Evolutionary conservation across 2,329 filamentous ascomycete species (phyloP), one percentile per base, ranked within the genome.

Genomic region (Ustulina deusta): DNA sequence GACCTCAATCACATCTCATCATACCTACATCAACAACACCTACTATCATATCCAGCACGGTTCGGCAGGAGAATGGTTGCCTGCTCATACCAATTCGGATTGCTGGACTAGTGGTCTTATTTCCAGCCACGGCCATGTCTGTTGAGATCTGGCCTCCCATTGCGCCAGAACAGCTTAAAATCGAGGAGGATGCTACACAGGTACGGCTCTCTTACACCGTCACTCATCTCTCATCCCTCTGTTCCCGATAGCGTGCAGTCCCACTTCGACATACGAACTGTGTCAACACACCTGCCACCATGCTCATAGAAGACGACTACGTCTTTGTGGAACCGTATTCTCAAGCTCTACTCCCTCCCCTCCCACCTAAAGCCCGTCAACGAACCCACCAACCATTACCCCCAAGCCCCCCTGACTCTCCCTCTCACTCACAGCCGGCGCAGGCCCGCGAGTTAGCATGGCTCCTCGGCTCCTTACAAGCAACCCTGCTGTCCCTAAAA

Each of bases 101-200:
- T n/a, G 11, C 10, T 4, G 29, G 34, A 20, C 44, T 27, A 52
- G 51, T 51, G 54, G 42, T 32, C 36, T 20, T 56, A 55, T 61
- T 34, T 32, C 42, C 38, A 44, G 46, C 69, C 72, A 77, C 58
- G 40, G 49, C 68, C 71, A 89, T 89, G 87, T 87, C 87, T 69
- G 78, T 89, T 72, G 85, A 83, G 71, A 84, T 89, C 80, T 89
- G 86, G 86, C 87, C 87, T 77, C 81, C 81, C 73, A 78, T 88
- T 64, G 78, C 84, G 61, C 81, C 82, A 3, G 80, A 79, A 34
- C 82, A 86, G 73, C 83, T 88, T 78, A 82, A 83, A 80, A 75
- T 78, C 74, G 83, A 83, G 71, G 79, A 83, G 71, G 83, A 83
- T 72, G 81, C 83, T 70, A 82, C 84, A 61, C 83, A 85, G 79